Evolutionary conservation across 345 rosid genomes (phyloP).

Genomic region (Kernera saxatilis): DNA sequence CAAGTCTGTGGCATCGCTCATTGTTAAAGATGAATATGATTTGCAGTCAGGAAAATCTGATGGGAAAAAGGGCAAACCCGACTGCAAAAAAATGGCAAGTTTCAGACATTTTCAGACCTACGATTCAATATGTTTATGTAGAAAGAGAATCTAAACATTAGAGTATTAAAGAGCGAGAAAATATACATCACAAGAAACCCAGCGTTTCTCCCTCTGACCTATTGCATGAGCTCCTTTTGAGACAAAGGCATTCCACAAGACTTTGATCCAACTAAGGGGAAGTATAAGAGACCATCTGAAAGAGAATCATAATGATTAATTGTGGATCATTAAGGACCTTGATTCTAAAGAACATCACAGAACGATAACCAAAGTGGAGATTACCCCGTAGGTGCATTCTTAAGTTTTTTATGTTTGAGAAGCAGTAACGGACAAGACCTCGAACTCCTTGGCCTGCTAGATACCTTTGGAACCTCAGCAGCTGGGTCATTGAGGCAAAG

Average conservation of each 20-base stretch:
- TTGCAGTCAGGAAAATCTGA: constrained; percentile 79
- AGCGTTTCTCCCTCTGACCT: constrained; percentile 80
- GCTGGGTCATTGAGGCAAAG: constrained; percentile 47
- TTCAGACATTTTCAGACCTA: not conserved
- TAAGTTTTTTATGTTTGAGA: constrained; percentile 47
- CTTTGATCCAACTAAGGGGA: constrained; percentile 78
- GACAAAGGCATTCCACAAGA: constrained; percentile 60
- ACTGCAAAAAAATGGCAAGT: constrained; percentile 38
- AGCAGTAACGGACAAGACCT: constrained; percentile 66
- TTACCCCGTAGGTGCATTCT: constrained; percentile 50
- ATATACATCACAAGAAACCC: constrained; percentile 77
- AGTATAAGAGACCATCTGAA: constrained; percentile 81
- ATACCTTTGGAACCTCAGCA: constrained; percentile 21
- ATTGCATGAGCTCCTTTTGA: constrained; percentile 72
- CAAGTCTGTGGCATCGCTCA: constrained; percentile 44
- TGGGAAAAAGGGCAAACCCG: constrained; percentile 70
- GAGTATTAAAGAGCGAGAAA: not conserved
- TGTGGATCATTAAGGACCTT: not conserved
- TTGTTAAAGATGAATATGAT: constrained; percentile 54
- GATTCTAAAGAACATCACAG: not conserved
- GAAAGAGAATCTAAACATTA: not conserved
- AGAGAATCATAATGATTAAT: constrained; percentile 10
- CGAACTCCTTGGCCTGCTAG: constrained; percentile 40
- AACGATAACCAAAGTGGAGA: constrained; percentile 14
- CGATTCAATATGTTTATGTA: not conserved